Evolutionary conservation across 768 basidiomycete species (phyloP).

Genomic region (Boletus sensibilis): DNA sequence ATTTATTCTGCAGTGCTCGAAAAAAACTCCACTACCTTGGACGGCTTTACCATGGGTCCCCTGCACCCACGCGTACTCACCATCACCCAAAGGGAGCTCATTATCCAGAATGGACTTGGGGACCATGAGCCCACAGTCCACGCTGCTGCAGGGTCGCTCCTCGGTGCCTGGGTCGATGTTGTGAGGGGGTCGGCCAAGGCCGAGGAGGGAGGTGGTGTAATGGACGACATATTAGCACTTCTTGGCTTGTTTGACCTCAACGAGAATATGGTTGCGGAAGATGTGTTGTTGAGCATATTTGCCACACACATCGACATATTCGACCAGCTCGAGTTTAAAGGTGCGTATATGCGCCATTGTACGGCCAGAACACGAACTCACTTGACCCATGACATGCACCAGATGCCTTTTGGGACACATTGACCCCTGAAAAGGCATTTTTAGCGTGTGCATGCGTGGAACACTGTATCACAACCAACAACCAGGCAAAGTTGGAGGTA

Average conservation of each 20-base stretch:
- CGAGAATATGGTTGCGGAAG: slow-evolving; percentile 62
- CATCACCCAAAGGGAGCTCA: slow-evolving; percentile 70
- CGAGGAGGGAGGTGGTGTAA: slow-evolving; percentile 38
- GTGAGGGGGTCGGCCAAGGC: slow-evolving; percentile 36
- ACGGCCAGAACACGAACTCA: background rate
- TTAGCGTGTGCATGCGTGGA: slow-evolving; percentile 82
- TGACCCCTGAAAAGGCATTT: slow-evolving; percentile 77
- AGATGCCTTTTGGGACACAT: slow-evolving; percentile 70
- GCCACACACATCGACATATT: slow-evolving; percentile 62
- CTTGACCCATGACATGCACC: background rate
- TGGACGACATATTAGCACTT: slow-evolving; percentile 45
- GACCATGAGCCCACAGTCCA: slow-evolving; percentile 80
- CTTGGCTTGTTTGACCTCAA: slow-evolving; percentile 59
- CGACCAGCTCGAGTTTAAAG: slow-evolving; percentile 64
- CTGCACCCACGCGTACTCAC: slow-evolving; percentile 66
- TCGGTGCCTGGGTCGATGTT: slow-evolving; percentile 75
- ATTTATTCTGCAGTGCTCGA: slow-evolving; percentile 64
- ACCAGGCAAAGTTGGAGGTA: slow-evolving; percentile 61
- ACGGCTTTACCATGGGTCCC: slow-evolving; percentile 44
- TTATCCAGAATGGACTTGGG: slow-evolving; percentile 79
- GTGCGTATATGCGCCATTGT: slow-evolving; percentile 39
- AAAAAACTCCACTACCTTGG: slow-evolving; percentile 34
- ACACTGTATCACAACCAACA: slow-evolving; percentile 62
- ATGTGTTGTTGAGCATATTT: slow-evolving; percentile 75
- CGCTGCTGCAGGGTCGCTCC: slow-evolving; percentile 65